A percentile compares a stretch with the other conserved stretches of the same genome.
phyloP scores from a whole-genome alignment of 169 alveolate species.

The Prorocentrum cordatum region DNA sequence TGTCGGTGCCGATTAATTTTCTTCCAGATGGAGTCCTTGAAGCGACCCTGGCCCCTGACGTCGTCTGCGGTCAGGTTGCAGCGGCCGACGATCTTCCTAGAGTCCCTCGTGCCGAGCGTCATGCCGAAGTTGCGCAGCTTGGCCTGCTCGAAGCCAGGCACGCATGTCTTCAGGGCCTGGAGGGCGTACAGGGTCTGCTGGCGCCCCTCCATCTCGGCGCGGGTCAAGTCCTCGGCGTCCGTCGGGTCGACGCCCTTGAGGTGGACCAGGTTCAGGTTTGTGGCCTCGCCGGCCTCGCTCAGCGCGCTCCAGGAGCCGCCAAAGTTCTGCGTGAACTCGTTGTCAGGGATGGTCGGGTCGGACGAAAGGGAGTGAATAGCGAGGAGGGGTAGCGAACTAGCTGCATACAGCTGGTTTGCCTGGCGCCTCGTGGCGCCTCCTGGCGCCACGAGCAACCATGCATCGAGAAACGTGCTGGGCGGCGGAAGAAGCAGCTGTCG shows the following conservation, averaged over 20 bases:
- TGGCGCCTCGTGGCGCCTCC: no score
- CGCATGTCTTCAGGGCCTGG: slow-evolving; percentile 22
- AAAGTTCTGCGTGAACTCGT: no score
- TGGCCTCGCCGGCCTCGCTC: slow-evolving; percentile 68
- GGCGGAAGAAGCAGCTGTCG: no score
- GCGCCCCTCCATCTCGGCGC: slow-evolving; percentile 60
- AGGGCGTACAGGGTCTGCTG: slow-evolving; percentile 29
- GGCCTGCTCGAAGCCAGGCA: slow-evolving; percentile 67
- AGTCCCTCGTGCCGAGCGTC: slow-evolving; percentile 68
- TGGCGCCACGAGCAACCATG: no score
- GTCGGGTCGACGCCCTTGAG: not conserved
- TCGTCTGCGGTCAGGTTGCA: slow-evolving; percentile 60
- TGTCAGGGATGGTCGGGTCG: no score
- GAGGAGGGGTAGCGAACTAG: no score
- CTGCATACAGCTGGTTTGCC: no score
- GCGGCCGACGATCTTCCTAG: slow-evolving; percentile 57
- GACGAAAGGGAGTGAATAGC: no score
- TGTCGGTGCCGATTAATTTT: no score
- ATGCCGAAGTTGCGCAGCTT: slow-evolving; percentile 60
- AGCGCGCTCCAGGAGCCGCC: no score
- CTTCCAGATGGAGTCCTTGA: no score
- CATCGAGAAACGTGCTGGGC: no score
- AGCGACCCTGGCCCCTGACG: slow-evolving; percentile 60
- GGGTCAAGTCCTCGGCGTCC: slow-evolving; percentile 13
- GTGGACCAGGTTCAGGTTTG: slow-evolving; percentile 60